Base-by-base conservation (phyloP, 2,329 filamentous ascomycete species). In the Alternaria triticimaculans region DNA sequence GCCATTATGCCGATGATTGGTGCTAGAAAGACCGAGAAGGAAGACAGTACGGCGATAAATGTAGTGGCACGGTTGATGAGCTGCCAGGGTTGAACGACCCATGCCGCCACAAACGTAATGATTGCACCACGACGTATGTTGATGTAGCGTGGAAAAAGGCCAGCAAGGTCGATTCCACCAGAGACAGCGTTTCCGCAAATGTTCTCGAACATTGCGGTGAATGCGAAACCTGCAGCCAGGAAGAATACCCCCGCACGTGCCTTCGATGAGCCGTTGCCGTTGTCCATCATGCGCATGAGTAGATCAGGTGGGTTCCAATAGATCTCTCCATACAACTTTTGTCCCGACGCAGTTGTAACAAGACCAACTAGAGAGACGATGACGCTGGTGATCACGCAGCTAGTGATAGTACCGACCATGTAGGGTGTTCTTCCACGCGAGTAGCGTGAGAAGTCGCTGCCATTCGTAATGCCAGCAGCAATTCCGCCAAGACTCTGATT, bases 391-490 rank as follows among this genome's bases (percentile, higher is more conserved):
- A 83, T 62, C 65, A 82, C 79, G 30, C 78, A 79, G n/a, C 79
- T 81, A 6, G 74, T 65, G 15, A 82, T 69, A 0, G 81, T 81
- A 15, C 82, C 82, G n/a, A 76, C 72, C 5, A 83, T 60, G 44
- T 82, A 83, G 43, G 75, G 66, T 51, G 73, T 76, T 44, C 75
- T 74, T 4, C 67, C 68, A 26, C 72, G 74, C 0, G 82, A 76
- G 61, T 84, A 85, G 8, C 83, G 78, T 1, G 81, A 81, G 66
- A 84, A 84, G 66, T 84, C 83, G 18, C 78, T 81, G 11, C 79
- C 78, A 53, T 82, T 82, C 6, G 80, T 81, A 30, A 83, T 82
- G 0, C 81, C 81, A 0, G 81, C 81, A 0, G 81, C 80, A 7
- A 82, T 71, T 2, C 77, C 68, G 1, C 82, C 82, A 11, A 84